A percentile compares a stretch with the other conserved stretches of the same genome.
phyloP scores from a whole-genome alignment of 2,329 filamentous ascomycete genomes.

The Bipolaris sorokiniana region DNA sequence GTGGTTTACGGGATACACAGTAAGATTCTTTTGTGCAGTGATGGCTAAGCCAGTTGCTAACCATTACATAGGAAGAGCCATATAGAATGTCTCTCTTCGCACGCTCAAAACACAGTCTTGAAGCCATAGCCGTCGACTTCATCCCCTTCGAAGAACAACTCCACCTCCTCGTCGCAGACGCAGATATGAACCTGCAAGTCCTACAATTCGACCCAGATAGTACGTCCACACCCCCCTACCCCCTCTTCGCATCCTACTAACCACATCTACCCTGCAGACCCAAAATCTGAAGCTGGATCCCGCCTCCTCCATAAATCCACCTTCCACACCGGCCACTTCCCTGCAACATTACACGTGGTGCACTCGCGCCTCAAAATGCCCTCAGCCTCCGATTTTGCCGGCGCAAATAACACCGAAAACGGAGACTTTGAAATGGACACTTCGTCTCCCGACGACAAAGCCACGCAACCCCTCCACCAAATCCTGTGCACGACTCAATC shows the following conservation, averaged over 20 bases:
- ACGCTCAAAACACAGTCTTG: constrained; percentile 79
- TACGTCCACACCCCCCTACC: constrained; percentile 55
- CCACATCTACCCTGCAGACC: constrained; percentile 63
- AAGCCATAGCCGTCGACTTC: constrained; percentile 83
- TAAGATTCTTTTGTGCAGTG: constrained; percentile 41
- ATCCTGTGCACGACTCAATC: constrained; percentile 57
- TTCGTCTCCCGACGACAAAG: neutral
- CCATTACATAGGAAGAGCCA: constrained; percentile 72
- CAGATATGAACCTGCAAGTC: constrained; percentile 84
- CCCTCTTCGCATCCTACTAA: constrained; percentile 3
- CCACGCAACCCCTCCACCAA: constrained; percentile 32
- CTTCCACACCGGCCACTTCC: constrained; percentile 84
- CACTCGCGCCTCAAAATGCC: constrained; percentile 66
- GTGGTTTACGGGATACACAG: constrained; percentile 93
- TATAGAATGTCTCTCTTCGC: constrained; percentile 94
- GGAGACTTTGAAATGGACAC: constrained; percentile 6
- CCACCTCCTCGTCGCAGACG: constrained; percentile 81
- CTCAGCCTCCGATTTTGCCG: constrained; percentile 33
- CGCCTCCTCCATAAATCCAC: constrained; percentile 84
- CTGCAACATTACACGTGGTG: constrained; percentile 76
- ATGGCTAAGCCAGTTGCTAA: constrained; percentile 16
- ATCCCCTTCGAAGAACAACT: constrained; percentile 83
- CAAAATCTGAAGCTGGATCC: constrained; percentile 88
- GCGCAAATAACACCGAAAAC: constrained; percentile 32
- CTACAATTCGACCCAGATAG: constrained; percentile 94